Conservation (phyloP, 2,329 filamentous ascomycete species). For the Claviceps sp. region DNA sequence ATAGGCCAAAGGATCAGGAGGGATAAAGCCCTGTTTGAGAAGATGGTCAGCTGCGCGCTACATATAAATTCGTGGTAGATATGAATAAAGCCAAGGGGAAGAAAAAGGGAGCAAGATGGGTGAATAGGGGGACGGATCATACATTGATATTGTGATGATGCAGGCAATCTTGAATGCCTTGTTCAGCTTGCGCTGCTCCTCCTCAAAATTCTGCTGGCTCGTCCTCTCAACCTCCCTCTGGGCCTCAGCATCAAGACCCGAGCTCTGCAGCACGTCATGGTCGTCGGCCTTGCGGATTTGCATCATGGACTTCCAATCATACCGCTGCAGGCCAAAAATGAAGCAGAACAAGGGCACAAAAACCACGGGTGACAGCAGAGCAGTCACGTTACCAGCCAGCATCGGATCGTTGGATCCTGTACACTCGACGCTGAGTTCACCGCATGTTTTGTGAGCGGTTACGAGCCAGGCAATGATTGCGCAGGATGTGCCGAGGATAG, state of each 20-base stretch:
- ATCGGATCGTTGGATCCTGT: constrained; percentile 78
- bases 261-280: constrained; percentile 50
- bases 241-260: constrained; percentile 31
- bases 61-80: background rate
- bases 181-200: constrained; percentile 36
- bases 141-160: constrained; percentile 20
- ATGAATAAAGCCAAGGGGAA: background rate
- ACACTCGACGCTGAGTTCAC: constrained; percentile 54
- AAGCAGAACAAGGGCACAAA: constrained; percentile 67
- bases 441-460: constrained; percentile 56
- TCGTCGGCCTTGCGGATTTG: constrained; percentile 69
- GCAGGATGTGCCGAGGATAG: constrained; percentile 51
- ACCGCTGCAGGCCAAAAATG: constrained; percentile 46
- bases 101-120: background rate
- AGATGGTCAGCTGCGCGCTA: background rate
- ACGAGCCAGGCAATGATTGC: constrained; percentile 65
- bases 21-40: constrained; percentile 37
- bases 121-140: background rate
- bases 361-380: constrained; percentile 62
- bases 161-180: constrained; percentile 36
- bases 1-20: constrained; percentile 82
- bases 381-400: constrained; percentile 76
- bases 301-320: constrained; percentile 78
- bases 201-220: constrained; percentile 24
- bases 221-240: constrained; percentile 9